These are phyloP conservation scores for Candida pseudocylindracea DNA, from an alignment of 1,139 yeast genomes.

Conservation along the genomic window DNA sequence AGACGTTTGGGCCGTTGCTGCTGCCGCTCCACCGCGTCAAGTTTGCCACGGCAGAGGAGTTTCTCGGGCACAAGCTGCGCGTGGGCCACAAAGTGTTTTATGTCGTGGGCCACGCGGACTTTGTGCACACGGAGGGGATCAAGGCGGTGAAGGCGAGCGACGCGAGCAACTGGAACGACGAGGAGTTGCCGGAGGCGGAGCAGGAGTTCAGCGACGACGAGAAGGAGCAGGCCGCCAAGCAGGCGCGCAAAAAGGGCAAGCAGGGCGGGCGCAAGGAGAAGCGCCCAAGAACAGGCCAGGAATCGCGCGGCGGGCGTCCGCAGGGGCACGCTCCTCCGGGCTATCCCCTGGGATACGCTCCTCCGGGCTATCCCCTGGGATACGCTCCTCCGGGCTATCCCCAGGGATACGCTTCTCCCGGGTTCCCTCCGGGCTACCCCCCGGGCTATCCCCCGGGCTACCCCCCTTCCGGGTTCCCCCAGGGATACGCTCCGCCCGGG, in stretches of 20 bases:
- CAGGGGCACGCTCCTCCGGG: conserved; percentile 1
- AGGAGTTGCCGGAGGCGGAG: conserved; percentile 80
- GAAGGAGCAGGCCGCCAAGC: conserved; percentile 39
- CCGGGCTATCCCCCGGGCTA: no score
- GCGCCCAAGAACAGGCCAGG: conserved; percentile 2
- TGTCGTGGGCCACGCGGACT: conserved; percentile 65
- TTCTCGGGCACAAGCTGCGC: conserved; percentile 16
- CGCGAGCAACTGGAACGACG: conserved; percentile 89
- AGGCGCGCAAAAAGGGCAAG: conserved; percentile 27
- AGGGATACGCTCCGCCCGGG: no score
- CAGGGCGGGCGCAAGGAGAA: conserved; percentile 10
- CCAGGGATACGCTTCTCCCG: not conserved
- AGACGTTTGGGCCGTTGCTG: conserved; percentile 77
- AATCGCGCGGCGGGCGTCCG: no score
- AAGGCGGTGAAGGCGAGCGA: conserved; percentile 67
- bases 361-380: not conserved
- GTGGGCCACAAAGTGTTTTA: conserved; percentile 45
- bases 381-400: not conserved
- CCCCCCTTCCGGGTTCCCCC: no score
- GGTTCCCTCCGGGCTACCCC: no score
- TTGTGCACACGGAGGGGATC: conserved; percentile 53
- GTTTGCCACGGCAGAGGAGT: conserved; percentile 31
- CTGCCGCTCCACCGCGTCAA: conserved; percentile 67
- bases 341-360: conserved; percentile 2
- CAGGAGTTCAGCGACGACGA: conserved; percentile 94